Base-by-base conservation (phyloP, 345 rosid species). In the Excoecaria cochinchinensis region DNA sequence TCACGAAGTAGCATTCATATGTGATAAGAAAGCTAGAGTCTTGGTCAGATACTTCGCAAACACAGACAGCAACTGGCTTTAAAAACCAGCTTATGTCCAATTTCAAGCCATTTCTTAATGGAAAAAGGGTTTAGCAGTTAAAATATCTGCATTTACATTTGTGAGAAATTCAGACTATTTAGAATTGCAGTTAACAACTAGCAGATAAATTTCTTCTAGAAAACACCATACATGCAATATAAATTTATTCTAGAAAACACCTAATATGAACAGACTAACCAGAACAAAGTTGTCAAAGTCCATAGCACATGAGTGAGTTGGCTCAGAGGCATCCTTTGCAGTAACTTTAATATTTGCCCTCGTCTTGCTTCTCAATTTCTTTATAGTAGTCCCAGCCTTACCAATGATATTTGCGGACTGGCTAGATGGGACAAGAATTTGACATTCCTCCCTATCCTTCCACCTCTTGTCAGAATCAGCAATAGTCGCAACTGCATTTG, bases 391-490 rank as follows among this genome's bases (percentile, higher is more conserved):
- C 21, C 99, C 97, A 60, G 93, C 82, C 89, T 93, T 95, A 19
- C 99, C 99, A 72, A 95, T 95, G 74, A 95, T 83, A 77, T 85
- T 92, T 31, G 97, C 90, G n/a, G 97, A 90, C 60, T 95, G 99
- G 85, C 99, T 95, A 78, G 94, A 80, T 0, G 99, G 98, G 4
- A 92, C 97, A 64, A 95, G 93, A 79, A 93, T 70, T n/a, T 84
- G 89, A 57, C 99, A 95, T 58, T 91, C 99, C 81, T 84, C 91
- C 79, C 80, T 76, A 51, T 87, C 97, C 52, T 80, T 81, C 78
- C 74, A 51, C 61, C 83, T 88, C 80, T 85, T 87, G 63, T 89
- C 91, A n/a, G 84, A 75, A 68, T 90, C 97, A 0, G 74, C 79
- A 36, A 77, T 73, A 59, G 84, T 65, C 31, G 90, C 84, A 42